Conservation (phyloP, 1,139 yeast species). For the Saccharomyces hybrid region DNA sequence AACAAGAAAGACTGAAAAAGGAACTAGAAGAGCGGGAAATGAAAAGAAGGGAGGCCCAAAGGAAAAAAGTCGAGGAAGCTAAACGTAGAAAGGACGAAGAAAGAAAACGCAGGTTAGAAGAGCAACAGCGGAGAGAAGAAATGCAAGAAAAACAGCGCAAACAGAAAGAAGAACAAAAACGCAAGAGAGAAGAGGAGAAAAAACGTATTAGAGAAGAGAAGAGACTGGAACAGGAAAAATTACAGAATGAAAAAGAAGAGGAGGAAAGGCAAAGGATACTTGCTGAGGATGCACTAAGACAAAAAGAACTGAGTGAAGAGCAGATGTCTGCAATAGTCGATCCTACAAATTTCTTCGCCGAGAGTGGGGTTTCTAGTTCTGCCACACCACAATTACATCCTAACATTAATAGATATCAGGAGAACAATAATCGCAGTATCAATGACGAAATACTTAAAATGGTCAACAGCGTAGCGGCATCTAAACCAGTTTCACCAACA, state of each 20-base stretch:
- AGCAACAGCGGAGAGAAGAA: slow-evolving; percentile 36
- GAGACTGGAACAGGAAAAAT: slow-evolving; percentile 38
- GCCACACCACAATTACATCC: slow-evolving; percentile 3
- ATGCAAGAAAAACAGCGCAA: slow-evolving; percentile 37
- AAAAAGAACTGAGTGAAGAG: neutral
- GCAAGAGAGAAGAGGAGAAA: slow-evolving; percentile 38
- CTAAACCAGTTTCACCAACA: slow-evolving; percentile 16
- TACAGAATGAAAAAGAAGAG: slow-evolving; percentile 26
- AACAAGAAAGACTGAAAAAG: slow-evolving; percentile 37
- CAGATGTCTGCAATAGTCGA: neutral
- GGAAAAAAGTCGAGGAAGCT: slow-evolving; percentile 31
- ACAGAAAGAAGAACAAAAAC: slow-evolving; percentile 33
- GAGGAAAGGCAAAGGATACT: slow-evolving; percentile 26
- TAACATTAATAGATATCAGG: slow-evolving; percentile 1
- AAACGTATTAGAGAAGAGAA: slow-evolving; percentile 38
- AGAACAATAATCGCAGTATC: slow-evolving; percentile 6
- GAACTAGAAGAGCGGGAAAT: slow-evolving; percentile 40
- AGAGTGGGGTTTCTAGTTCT: neutral
- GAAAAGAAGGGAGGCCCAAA: slow-evolving; percentile 39
- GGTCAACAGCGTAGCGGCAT: slow-evolving; percentile 24
- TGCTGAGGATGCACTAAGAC: slow-evolving; percentile 28
- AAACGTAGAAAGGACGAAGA: slow-evolving; percentile 37
- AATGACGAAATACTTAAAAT: slow-evolving; percentile 25
- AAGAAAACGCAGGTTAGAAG: slow-evolving; percentile 37
- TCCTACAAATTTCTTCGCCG: neutral